Conservation (phyloP, 2,329 filamentous ascomycete species). For the Calonectria pauciramosa region DNA sequence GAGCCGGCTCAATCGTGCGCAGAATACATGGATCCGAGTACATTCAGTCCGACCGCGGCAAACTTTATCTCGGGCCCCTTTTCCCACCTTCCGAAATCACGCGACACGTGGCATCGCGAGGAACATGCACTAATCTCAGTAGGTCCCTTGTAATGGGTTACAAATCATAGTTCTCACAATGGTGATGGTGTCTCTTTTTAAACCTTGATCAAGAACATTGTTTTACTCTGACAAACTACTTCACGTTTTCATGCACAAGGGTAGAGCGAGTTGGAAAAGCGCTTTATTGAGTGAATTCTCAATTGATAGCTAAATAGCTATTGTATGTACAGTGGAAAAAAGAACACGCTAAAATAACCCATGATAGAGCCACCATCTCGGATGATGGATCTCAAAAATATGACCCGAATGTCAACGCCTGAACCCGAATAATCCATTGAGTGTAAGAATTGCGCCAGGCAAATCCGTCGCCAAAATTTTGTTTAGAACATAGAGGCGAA, state of each 20-base stretch:
- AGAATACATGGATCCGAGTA: not conserved
- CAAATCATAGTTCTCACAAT: not conserved
- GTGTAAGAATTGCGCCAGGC: not conserved
- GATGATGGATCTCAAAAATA: not conserved
- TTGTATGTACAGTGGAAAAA: not conserved
- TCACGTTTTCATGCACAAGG: not conserved
- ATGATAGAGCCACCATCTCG: not conserved
- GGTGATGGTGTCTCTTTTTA: not conserved
- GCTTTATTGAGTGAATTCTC: not conserved
- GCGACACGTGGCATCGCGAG: not conserved
- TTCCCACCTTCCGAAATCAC: not conserved
- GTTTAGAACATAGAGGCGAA: conserved; percentile 68
- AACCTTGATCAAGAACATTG: not conserved
- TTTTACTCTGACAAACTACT: not conserved
- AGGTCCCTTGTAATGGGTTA: not conserved
- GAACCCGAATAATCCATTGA: not conserved
- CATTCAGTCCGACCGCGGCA: not conserved
- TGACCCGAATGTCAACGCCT: not conserved
- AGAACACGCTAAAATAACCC: not conserved
- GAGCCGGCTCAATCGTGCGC: not conserved
- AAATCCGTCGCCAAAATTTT: not conserved
- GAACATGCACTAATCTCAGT: not conserved
- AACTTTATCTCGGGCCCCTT: not conserved
- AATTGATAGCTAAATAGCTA: not conserved
- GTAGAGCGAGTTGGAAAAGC: not conserved